Percentiles rank a stretch among this genome's conserved stretches.
Evolutionary conservation across 768 basidiomycete species (phyloP).

Genomic region (Lyophyllum decastes): DNA sequence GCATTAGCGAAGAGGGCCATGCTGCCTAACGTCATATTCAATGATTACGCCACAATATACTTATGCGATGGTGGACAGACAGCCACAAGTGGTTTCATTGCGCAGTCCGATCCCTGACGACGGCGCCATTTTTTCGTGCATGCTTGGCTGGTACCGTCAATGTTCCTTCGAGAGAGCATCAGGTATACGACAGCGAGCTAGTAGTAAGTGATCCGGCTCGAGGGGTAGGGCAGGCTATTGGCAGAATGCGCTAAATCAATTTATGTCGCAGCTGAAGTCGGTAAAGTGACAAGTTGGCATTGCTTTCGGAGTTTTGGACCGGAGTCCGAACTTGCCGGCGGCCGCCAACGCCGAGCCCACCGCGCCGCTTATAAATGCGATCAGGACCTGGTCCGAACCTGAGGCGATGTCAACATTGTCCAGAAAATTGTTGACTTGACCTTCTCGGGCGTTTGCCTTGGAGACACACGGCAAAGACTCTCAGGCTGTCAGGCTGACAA

Average conservation of each 20-base stretch:
- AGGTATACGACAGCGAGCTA: neutral
- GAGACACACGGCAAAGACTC: neutral
- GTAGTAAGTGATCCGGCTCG: neutral
- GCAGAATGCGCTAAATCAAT: neutral
- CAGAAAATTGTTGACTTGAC: neutral
- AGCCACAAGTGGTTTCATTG: neutral
- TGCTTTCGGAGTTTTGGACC: neutral
- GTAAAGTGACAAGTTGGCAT: neutral
- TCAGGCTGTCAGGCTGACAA: conserved; percentile 1
- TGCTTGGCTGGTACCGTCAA: neutral
- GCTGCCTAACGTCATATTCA: neutral
- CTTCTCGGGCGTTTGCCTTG: neutral
- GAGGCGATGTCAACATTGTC: neutral
- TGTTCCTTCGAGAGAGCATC: no score
- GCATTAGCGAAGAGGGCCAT: neutral
- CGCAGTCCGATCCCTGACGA: neutral
- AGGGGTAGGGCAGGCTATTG: neutral
- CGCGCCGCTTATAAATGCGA: neutral
- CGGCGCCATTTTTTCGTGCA: neutral
- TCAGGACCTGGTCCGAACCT: neutral
- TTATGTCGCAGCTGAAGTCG: neutral
- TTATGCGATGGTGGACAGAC: neutral
- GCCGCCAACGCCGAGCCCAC: neutral
- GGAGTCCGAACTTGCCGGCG: neutral
- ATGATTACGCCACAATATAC: conserved; percentile 1